Conservation (phyloP, 768 basidiomycete genomes). For the Russula brevipes region DNA sequence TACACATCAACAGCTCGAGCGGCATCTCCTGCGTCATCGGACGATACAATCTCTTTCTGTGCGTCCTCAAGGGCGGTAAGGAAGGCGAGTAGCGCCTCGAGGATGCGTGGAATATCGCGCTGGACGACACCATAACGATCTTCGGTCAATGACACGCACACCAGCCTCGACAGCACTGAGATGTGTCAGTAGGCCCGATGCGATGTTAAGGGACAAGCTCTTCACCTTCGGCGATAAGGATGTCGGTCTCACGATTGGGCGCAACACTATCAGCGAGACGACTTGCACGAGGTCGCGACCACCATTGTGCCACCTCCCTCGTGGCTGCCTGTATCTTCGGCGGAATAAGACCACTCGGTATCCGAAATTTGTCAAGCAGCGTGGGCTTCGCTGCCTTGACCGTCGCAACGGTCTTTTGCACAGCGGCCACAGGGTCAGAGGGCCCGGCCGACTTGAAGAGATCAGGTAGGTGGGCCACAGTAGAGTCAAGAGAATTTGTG, state of each 20-base stretch:
- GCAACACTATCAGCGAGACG: constrained; percentile 50
- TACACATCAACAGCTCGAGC: constrained; percentile 52
- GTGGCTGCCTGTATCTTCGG: constrained; percentile 29
- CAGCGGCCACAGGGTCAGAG: constrained; percentile 17
- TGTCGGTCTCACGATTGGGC: constrained; percentile 59
- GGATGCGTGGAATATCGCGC: constrained; percentile 73
- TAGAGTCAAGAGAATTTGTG: constrained; percentile 46
- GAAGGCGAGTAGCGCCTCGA: constrained; percentile 71
- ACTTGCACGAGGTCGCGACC: constrained; percentile 50
- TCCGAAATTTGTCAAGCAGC: not conserved
- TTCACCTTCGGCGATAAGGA: constrained; percentile 56
- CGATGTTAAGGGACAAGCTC: not conserved
- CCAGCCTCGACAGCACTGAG: constrained; percentile 62
- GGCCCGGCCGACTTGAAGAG: constrained; percentile 35
- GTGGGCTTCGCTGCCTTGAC: constrained; percentile 21
- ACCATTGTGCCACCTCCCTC: constrained; percentile 43
- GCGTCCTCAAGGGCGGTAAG: constrained; percentile 63
- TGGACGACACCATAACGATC: constrained; percentile 83
- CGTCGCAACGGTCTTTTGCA: constrained; percentile 29
- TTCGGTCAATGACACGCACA: constrained; percentile 69
- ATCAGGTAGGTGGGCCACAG: constrained; percentile 45
- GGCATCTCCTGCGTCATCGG: constrained; percentile 44
- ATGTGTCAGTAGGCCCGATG: not conserved
- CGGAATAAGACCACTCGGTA: constrained; percentile 30
- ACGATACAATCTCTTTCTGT: constrained; percentile 46